Evolutionary conservation across 2,329 filamentous ascomycete species (phyloP), one percentile per base, ranked within the genome.

Genomic region (Exutisphaerella laricina): DNA sequence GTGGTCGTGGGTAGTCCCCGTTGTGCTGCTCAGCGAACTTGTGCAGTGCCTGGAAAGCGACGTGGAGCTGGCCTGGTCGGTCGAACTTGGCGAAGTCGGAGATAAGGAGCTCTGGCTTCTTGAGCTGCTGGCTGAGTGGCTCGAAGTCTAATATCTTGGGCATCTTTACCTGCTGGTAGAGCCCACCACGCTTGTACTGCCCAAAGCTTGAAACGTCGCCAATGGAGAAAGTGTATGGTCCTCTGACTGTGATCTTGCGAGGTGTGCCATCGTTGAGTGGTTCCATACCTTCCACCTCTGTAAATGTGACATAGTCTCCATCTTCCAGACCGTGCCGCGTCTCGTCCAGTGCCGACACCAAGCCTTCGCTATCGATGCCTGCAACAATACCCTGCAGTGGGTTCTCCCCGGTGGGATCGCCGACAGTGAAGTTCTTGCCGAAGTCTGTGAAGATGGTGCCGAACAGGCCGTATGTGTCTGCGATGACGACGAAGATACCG

Each of bases 31-130:
- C 81, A 9, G 78, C 80, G 66, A 95, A 98, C 25, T 82, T 80
- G 63, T 96, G 88, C 5, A 98, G 75, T 7, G 92, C 89, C 68
- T 97, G 89, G 60, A 97, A 84, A 48, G 88, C 92, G 48, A 94
- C 71, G 63, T 98, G 92, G 17, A 98, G 78, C 66, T 97, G 88
- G 54, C 84, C 80, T 1, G 92, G 92, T 33, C 92, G 84, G 66
- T 97, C 92, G 55, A 96, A 97, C 67, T 98, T 98, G 67, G 92
- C 92, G 62, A 89, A 98, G 65, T 98, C 92, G 16, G 92, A 94
- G 48, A 95, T 79, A 59, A 97, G 70, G 51, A 94, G 80, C 58
- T 96, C 90, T 2, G 92, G 92, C 45, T 88, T 85, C 67, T 87
- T 87, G 43, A 96, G 68, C 48, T 94, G 79, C 39, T 79, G 71